phyloP scores from a whole-genome alignment of 306 rosid genomes.

The Cicer yamashitae region DNA sequence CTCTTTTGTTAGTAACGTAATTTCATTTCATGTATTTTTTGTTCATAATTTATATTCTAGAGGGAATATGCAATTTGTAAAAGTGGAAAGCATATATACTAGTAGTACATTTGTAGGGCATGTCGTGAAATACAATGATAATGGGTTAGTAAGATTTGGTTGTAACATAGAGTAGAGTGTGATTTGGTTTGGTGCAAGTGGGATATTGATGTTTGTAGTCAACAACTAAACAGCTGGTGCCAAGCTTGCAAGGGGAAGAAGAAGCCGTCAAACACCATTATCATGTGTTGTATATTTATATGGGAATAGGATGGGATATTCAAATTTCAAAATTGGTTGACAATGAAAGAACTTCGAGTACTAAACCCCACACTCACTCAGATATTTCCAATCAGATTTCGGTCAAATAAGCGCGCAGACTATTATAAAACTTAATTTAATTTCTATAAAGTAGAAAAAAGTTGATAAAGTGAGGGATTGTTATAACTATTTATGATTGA shows the following conservation, averaged over 20 bases:
- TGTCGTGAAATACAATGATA: constrained; percentile 22
- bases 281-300: not conserved
- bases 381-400: not conserved
- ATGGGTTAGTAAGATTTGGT: constrained; percentile 31
- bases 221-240: constrained; percentile 48
- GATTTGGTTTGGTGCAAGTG: constrained; percentile 32
- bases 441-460: too few relatives aligned
- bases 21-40: too few relatives aligned
- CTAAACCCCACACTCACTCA: not conserved
- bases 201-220: constrained; percentile 39
- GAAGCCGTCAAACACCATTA: constrained; percentile 22
- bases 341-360: not conserved
- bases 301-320: not conserved
- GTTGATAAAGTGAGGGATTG: too few relatives aligned
- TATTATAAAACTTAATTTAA: too few relatives aligned
- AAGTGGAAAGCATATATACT: too few relatives aligned
- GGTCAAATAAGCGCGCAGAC: constrained; percentile 8
- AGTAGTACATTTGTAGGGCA: too few relatives aligned
- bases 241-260: constrained; percentile 2
- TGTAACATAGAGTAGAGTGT: not conserved
- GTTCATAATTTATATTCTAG: too few relatives aligned
- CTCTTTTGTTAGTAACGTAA: too few relatives aligned
- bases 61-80: too few relatives aligned
- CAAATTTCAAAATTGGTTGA: not conserved
- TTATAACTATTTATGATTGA: too few relatives aligned